phyloP scores from a whole-genome alignment of 108 stramenopile species.

The Asterionellopsis glacialis region DNA sequence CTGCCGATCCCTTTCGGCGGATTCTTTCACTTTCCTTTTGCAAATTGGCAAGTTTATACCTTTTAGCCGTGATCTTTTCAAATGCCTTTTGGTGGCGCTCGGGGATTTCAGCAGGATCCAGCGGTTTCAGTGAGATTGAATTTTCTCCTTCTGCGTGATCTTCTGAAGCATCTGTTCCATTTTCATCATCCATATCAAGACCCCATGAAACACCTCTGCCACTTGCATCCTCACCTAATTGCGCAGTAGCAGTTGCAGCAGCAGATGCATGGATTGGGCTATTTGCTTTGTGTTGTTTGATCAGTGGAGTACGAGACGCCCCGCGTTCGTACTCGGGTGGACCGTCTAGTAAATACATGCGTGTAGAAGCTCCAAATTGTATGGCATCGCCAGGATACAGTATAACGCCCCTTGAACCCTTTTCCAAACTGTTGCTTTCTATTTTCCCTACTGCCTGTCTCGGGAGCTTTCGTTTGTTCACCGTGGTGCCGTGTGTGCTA shows the following conservation, averaged over 20 bases:
- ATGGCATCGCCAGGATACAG: constrained; percentile 70
- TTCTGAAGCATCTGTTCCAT: constrained; percentile 3
- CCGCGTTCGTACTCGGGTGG: constrained; percentile 52
- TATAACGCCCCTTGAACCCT: constrained; percentile 60
- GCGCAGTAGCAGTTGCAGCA: neutral
- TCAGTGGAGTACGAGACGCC: neutral
- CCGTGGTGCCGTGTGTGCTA: constrained; percentile 62
- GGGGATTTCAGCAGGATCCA: constrained; percentile 43
- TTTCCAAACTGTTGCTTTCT: constrained; percentile 13
- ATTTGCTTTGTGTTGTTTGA: neutral
- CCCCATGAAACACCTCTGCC: neutral
- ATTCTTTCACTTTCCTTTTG: constrained; percentile 61
- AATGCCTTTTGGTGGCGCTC: constrained; percentile 44
- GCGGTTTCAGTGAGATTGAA: constrained; percentile 9
- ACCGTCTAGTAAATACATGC: constrained; percentile 62
- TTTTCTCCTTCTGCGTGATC: constrained; percentile 4
- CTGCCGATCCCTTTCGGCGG: constrained; percentile 34
- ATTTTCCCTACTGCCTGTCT: constrained; percentile 42
- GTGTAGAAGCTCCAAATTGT: constrained; percentile 62
- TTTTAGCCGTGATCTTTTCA: constrained; percentile 39
- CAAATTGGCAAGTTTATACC: constrained; percentile 54
- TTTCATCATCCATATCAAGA: constrained; percentile 10
- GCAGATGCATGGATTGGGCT: neutral
- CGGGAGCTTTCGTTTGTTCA: constrained; percentile 56
- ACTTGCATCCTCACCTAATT: neutral